Evolutionary conservation across 257 asterid species (phyloP), one percentile per base, ranked within the genome.

Genomic region (Solanum virginianum): DNA sequence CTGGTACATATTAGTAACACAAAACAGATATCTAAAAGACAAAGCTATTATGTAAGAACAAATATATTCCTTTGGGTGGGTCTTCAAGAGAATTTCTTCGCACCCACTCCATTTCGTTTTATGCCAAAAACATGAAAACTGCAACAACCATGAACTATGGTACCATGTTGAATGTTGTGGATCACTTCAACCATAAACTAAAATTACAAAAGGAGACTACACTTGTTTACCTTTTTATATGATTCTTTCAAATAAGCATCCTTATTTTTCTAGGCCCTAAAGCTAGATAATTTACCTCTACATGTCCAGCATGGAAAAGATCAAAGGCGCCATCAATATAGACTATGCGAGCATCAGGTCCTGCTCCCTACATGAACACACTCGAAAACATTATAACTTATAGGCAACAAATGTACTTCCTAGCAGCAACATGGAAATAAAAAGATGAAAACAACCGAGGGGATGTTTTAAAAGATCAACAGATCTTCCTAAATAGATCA

Each of bases 231-330:
- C 36, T 51, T 75, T 49, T 14, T 24, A 77, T 77, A 49, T 49
- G 82, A 77, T 26, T 51, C 63, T 15, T 77, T 77, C 36, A 49
- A 51, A 51, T 49, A 77, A 51, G 63, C 63, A 77, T 51, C 47
- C 63, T 51, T 51, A 51, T 77, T 54, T 74, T 51, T 77, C 24
- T 77, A 77, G 24, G 82, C 53, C 60, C 82, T 77, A 77, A 65
- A 77, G 63, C 82, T 26, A 77, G 47, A 77, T 77, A 15, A 54
- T 45, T 77, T 51, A 79, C 83, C 98, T 95, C 99, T 86, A 97
- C 99, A 87, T 97, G 99, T 88, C 99, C 99, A 88, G 99, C 99
- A 80, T 97, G 99, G 90, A 97, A 97, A 85, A 95, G 98, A 91
- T 96, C 99, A 94, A 96, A 96, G 66, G 99, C 98, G 29, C 99